Evolutionary conservation across 495 filamentous ascomycete genomes (phyloP), one percentile per base, ranked within the genome.

Genomic region (Extremus antarcticus): DNA sequence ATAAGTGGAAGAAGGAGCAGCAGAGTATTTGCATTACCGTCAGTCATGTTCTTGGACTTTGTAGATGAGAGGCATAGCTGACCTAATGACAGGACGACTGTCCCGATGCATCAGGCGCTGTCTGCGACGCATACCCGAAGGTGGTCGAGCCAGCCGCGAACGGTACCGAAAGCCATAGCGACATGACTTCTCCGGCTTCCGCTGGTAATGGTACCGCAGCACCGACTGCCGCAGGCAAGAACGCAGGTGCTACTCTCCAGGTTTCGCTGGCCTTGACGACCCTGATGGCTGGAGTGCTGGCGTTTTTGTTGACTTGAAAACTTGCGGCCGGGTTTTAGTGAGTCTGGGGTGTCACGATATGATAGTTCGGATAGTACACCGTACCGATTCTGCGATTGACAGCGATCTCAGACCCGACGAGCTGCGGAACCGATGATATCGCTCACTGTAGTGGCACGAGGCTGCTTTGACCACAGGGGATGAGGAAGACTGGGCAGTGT

Each of bases 1-100:
- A 49, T 3, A 25, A 17, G 9, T 25, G 24, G 15, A 19, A 24
- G 41, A 19, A 11, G 19, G 40, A 56, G 58, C 24, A 57, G 21
- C 54, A 61, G 58, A 29, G 21, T 19, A 61, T 61, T 23, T 61
- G 58, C 48, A 61, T 54, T 45, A 48, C 29, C 17, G 58, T 61
- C 21, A 53, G 50, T 54, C 2, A 17, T 9, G n/a, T n/a, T 39
- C 35, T n/a, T n/a, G 9, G 35, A 39, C n/a, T 9, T n/a, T 9
- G 35, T n/a, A 39, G 35, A 39, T 9, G 35, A 39, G 35, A 39
- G 35, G 9, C 35, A 39, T 17, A 7, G n/a, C 41, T 45, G n/a
- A 45, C 41, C 8, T 17, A n/a, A n/a, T 35, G 16, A 45, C 41
- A 45, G 41, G 41, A 45, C 7, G 41, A 45, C 17, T 45, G 41